phyloP scores from a whole-genome alignment of 805 yeast genomes.

The Hyphopichia homilentoma region DNA sequence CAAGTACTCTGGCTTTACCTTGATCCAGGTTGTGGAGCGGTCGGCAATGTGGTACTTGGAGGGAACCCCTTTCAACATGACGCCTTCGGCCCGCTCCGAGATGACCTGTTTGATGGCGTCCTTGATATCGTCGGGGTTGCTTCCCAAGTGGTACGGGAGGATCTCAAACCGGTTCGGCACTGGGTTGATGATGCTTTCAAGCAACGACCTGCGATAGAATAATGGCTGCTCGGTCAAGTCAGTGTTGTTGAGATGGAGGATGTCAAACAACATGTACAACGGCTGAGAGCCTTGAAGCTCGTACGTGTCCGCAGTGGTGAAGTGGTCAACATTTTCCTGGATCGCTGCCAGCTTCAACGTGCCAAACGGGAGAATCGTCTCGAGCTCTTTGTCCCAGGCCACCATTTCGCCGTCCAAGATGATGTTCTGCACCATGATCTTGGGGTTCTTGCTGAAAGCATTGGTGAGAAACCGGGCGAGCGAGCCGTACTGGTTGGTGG shows the following conservation, averaged over 20 bases:
- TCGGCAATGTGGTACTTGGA: slow-evolving; percentile 60
- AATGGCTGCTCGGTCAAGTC: slow-evolving; percentile 56
- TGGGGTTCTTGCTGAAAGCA: slow-evolving; percentile 30
- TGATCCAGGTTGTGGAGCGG: slow-evolving; percentile 70
- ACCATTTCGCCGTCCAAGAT: slow-evolving; percentile 93
- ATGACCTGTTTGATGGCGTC: slow-evolving; percentile 56
- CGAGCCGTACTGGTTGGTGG: slow-evolving; percentile 44
- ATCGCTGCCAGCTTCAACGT: slow-evolving; percentile 68
- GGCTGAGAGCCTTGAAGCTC: slow-evolving; percentile 43
- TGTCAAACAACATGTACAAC: slow-evolving; percentile 65
- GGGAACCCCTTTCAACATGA: slow-evolving; percentile 64
- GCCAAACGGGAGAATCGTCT: slow-evolving; percentile 72
- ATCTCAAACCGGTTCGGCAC: slow-evolving; percentile 49
- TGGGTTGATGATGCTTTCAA: slow-evolving; percentile 44
- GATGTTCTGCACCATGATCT: slow-evolving; percentile 23
- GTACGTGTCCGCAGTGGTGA: slow-evolving; percentile 31
- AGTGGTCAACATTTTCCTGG: slow-evolving; percentile 44
- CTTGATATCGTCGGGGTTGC: slow-evolving; percentile 50
- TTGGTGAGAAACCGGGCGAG: slow-evolving; percentile 49
- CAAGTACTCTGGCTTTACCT: slow-evolving; percentile 87
- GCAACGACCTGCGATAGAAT: slow-evolving; percentile 49
- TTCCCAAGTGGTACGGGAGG: slow-evolving; percentile 37
- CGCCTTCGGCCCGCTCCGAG: slow-evolving; percentile 69
- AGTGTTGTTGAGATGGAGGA: slow-evolving; percentile 63
- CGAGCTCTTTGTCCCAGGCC: slow-evolving; percentile 64